Evolutionary conservation across 306 rosid genomes (phyloP), one percentile per base, ranked within the genome.

Genomic region (Lathyrus tuberosus): DNA sequence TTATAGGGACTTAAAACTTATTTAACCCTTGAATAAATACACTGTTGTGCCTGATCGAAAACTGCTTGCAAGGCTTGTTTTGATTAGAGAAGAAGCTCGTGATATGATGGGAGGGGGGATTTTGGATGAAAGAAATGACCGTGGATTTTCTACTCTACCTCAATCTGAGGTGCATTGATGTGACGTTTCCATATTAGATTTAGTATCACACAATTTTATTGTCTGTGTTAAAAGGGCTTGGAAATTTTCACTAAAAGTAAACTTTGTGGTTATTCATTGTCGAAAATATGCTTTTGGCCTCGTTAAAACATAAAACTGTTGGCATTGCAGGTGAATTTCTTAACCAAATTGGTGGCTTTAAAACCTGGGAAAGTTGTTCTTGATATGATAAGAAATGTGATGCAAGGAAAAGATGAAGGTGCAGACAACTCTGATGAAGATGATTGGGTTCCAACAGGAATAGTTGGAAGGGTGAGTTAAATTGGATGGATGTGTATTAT

Each of bases 61-160:
- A 81, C 84, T 90, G 60, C 98, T 90, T 58, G 97, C 98, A 58
- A 88, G 97, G 78, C 98, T 94, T 78, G 98, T 90, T 90, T 87
- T 94, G 75, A 87, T 94, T 40, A 86, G 98, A 81, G 98, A 94
- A 86, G 97, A 94, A 86, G 90, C 98, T 64, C 92, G 95, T 43
- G 83, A 90, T 81, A 90, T 90, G 97, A 93, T 93, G 98, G 96
- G 98, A 76, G 98, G 97, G 62, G 97, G 97, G 40, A 76, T 94
- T 76, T 74, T 90, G 83, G 98, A 90, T 65, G 92, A 88, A 80
- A 83, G 97, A 87, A 94, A 94, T 77, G 69, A 90, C 69, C 97
- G 96, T 41, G 98, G 98, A 57, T 86, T 90, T 49, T 74, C 44
- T 74, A 94, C 94, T 65, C 96, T 94, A 81, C 98, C 98, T 67